Evolutionary conservation across 352 stramenopile genomes (phyloP).

Genomic region (Blastocystis hominis): DNA sequence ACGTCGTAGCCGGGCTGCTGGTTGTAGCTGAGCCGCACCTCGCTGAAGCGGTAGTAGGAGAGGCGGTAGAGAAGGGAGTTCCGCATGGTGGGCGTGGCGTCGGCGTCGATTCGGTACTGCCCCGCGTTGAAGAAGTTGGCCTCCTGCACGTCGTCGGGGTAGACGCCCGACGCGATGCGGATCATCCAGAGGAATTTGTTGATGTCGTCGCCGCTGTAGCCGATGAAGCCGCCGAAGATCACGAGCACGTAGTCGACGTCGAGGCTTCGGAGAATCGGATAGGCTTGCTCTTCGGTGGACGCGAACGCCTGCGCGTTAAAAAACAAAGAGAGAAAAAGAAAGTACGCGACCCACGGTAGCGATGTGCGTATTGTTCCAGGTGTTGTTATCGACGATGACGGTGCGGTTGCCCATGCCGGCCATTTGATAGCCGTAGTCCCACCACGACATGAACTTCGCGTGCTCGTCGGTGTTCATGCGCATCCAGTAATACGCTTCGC

Average conservation of each 20-base stretch:
- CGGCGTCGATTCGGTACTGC: conserved; percentile 61
- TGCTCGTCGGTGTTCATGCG: conserved; percentile 76
- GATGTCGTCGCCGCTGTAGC: conserved; percentile 77
- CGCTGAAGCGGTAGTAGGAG: conserved; percentile 80
- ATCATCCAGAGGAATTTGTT: conserved; percentile 85
- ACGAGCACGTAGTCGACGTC: conserved; percentile 82
- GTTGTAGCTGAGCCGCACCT: conserved; percentile 75
- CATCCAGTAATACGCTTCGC: conserved; percentile 82
- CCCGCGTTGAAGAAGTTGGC: conserved; percentile 79
- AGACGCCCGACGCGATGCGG: conserved; percentile 75
- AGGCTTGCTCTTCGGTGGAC: conserved; percentile 74
- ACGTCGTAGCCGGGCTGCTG: conserved; percentile 71
- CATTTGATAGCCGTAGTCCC: conserved; percentile 83
- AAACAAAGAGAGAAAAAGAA: background rate
- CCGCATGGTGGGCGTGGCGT: conserved; percentile 73
- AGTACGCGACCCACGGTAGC: conserved; percentile 74
- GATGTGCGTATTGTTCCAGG: conserved; percentile 91
- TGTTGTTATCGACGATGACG: conserved; percentile 84
- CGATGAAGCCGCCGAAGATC: conserved; percentile 76
- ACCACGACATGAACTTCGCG: conserved; percentile 66
- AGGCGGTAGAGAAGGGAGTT: conserved; percentile 84
- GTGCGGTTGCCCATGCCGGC: conserved; percentile 75
- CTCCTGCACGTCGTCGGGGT: conserved; percentile 74
- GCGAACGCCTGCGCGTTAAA: conserved; percentile 64
- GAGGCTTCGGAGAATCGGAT: conserved; percentile 77